Evolutionary conservation across 805 yeast species (phyloP), one percentile per base, ranked within the genome.

Genomic region (baker's yeast (Saccharomyces cerevisiae)): DNA sequence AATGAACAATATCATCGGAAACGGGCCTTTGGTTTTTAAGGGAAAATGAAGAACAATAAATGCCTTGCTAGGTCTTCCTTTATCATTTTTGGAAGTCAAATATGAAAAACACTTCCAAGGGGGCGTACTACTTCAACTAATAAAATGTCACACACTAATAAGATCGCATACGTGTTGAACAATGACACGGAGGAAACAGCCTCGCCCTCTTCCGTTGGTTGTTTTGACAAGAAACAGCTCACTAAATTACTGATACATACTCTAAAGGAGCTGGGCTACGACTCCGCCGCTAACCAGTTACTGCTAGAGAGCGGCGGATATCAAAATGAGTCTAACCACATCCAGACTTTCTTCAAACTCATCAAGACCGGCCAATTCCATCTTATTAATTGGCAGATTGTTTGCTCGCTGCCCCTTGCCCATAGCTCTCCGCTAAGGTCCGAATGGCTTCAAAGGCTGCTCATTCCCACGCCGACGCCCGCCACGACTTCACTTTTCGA

Each of bases 231-330:
- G 47, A 57, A 59, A 6, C 72, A 80, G 60, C 68, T 79, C 22
- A 74, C 81, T 2, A 73, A 80, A 50, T 66, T 81, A 29, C 62
- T 81, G 46, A 75, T 80, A 41, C 83, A 80, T 58, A 68, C 81
- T 0, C 63, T 81, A 50, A 67, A 70, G 41, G 84, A 79, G 54
- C 57, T 81, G 54, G 83, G 83, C 4, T 79, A 76, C 59, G 53
- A 61, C 3, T 59, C 66, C 2, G 63, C 80, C 0, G 76, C 81
- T 0, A 56, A 64, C 3, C 52, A 59, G 3, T 65, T 81, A 46
- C 76, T 76, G 54, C 55, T 63, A 4, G 81, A 79, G 60, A 70
- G 73, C 55, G 74, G 75, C 8, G 71, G 70, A 5, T 54, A 72
- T 28, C 66, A 69, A 52, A 65, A 73, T 6, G 81, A 79, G 57